These are phyloP conservation scores for Phytophthora kernoviae DNA, from an alignment of 352 stramenopile species.

Conservation along the genomic window DNA sequence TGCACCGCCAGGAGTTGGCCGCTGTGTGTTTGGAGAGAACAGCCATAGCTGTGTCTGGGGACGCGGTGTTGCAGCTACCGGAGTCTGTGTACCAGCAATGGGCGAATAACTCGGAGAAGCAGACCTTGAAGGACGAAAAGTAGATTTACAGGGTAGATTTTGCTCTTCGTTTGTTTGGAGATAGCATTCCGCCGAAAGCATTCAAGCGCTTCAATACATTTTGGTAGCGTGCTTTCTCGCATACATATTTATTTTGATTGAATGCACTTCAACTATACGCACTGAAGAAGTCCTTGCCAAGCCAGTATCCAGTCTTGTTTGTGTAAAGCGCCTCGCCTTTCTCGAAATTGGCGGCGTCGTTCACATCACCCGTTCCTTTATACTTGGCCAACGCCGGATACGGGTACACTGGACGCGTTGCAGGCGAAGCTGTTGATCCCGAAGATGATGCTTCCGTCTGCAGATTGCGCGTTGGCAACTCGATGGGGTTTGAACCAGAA, in stretches of 20 bases:
- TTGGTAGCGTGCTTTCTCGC: no score
- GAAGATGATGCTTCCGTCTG: conserved; percentile 16
- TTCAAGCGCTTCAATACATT: no score
- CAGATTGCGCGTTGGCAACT: conserved; percentile 10
- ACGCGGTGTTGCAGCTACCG: conserved; percentile 72
- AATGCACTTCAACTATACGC: conserved; percentile 25
- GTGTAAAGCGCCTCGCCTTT: conserved; percentile 37
- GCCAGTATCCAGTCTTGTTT: conserved; percentile 32
- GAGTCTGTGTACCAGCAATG: conserved; percentile 77
- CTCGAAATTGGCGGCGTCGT: conserved; percentile 36
- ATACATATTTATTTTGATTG: no score
- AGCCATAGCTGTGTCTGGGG: conserved; percentile 69
- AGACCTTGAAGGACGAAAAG: conserved; percentile 5
- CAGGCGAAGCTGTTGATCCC: conserved; percentile 25
- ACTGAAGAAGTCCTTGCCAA: conserved; percentile 34
- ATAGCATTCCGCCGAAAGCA: no score
- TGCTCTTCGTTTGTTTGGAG: not conserved
- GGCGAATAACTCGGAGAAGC: conserved; percentile 32
- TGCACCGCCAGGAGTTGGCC: conserved; percentile 59
- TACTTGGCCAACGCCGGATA: conserved; percentile 38
- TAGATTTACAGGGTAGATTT: not conserved
- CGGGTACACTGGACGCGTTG: conserved; percentile 34
- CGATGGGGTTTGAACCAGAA: conserved; percentile 6
- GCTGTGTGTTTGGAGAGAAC: conserved; percentile 75
- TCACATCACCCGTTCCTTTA: conserved; percentile 29